Conservation (phyloP, 345 rosid genomes). For the Brassica carinata region DNA sequence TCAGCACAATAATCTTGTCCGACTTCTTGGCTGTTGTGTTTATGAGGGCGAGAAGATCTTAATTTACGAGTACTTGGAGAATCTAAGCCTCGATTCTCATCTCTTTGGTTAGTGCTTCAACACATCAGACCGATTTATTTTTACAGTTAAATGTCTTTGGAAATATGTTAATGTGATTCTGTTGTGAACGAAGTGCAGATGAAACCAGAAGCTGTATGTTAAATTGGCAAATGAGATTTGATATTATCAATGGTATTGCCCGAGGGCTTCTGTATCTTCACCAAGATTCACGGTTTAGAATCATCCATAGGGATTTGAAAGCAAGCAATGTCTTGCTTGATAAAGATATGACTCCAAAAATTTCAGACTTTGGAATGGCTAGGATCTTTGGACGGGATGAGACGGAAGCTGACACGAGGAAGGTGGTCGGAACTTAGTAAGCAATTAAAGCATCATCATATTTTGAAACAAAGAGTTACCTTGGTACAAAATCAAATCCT, state of each 20-base stretch:
- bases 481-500: neutral
- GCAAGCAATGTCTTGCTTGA: neutral
- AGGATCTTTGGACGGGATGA: neutral
- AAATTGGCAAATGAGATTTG: neutral
- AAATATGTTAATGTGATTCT: neutral
- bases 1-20: neutral
- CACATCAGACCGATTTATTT: neutral
- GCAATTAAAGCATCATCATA: neutral
- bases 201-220: neutral
- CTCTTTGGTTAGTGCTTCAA: neutral
- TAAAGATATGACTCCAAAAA: neutral
- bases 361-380: neutral
- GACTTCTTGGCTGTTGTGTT: neutral
- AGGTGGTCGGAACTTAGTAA: neutral
- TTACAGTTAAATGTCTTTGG: neutral
- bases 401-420: neutral
- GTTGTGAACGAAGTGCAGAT: neutral
- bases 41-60: neutral
- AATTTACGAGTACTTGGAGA: neutral
- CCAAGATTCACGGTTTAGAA: neutral
- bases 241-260: neutral
- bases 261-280: neutral
- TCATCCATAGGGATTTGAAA: neutral
- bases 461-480: neutral
- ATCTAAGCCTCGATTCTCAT: neutral